Evolutionary conservation across 345 rosid species (phyloP).

Genomic region (Gossypium rotundifolium): DNA sequence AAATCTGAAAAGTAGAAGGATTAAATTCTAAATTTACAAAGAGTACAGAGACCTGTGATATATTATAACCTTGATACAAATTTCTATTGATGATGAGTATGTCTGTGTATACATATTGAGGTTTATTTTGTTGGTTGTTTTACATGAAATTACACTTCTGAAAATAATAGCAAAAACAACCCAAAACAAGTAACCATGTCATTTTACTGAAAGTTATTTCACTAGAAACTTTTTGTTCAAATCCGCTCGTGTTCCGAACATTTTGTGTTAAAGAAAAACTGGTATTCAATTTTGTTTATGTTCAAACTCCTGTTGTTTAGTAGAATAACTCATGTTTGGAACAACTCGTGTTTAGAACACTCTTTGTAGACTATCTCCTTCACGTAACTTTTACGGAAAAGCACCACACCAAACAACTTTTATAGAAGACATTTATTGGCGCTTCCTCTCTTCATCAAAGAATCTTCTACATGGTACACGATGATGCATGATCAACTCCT

Average conservation of each 20-base stretch:
- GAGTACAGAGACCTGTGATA: background rate
- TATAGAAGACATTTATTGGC: background rate
- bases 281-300: too few relatives aligned
- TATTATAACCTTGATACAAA: background rate
- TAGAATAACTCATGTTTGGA: background rate
- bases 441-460: background rate
- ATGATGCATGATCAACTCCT: background rate
- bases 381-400: background rate
- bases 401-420: background rate
- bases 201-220: background rate
- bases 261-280: background rate
- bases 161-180: too few relatives aligned
- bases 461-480: background rate
- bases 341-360: background rate
- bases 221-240: background rate
- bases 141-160: background rate
- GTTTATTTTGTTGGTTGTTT: background rate
- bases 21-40: too few relatives aligned
- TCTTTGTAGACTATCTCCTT: background rate
- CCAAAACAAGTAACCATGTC: background rate
- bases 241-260: background rate
- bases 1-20: too few relatives aligned
- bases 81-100: too few relatives aligned
- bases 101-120: background rate
- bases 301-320: too few relatives aligned